Evolutionary conservation across 805 yeast genomes (phyloP).

Genomic region (Wickerhamomyces bovis): DNA sequence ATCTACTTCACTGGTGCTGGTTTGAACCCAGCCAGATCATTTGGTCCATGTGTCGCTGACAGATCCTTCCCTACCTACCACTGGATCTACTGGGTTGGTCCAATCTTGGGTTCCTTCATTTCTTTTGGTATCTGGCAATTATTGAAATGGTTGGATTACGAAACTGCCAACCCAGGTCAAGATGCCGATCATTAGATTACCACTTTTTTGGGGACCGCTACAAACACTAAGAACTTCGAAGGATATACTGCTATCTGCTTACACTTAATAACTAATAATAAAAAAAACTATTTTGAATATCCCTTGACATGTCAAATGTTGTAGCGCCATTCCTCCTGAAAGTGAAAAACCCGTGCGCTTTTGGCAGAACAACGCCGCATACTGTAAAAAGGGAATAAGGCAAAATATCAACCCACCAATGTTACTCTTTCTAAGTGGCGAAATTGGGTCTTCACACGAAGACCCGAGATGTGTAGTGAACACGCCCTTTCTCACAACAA

Average conservation of each 20-base stretch:
- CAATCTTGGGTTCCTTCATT: conserved; percentile 61
- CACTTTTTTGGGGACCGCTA: too few species aligned
- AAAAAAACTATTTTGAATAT: too few species aligned
- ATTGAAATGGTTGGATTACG: conserved; percentile 60
- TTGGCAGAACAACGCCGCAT: too few species aligned
- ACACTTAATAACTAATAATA: neutral
- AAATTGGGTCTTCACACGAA: too few species aligned
- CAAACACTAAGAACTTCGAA: neutral
- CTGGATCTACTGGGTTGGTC: conserved; percentile 95
- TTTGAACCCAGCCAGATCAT: conserved; percentile 83
- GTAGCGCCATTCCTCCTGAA: too few species aligned
- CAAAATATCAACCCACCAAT: too few species aligned
- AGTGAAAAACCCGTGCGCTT: too few species aligned
- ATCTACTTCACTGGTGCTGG: conserved; percentile 90
- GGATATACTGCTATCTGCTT: neutral
- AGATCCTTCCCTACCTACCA: conserved; percentile 71
- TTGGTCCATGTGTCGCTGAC: conserved; percentile 78
- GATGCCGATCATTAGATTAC: conserved; percentile 39
- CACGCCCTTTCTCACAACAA: too few species aligned
- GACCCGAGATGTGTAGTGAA: too few species aligned
- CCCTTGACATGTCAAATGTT: too few species aligned
- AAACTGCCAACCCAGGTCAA: conserved; percentile 65
- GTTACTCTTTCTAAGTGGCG: too few species aligned
- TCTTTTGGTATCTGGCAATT: conserved; percentile 64
- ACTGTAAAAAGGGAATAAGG: too few species aligned